phyloP scores from a whole-genome alignment of 768 basidiomycete species.

The Lentinula edodes region DNA sequence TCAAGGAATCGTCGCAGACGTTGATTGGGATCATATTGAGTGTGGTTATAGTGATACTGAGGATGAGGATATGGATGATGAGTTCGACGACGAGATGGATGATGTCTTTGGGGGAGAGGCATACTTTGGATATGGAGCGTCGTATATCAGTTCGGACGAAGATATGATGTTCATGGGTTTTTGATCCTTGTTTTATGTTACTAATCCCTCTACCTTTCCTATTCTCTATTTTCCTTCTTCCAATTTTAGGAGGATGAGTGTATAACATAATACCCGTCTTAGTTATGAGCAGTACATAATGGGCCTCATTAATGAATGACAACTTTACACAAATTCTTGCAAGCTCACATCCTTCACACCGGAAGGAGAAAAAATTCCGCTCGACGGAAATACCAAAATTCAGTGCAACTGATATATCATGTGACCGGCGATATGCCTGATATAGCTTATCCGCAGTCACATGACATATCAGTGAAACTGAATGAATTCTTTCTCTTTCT shows the following conservation, averaged over 20 bases:
- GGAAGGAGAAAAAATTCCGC: no score
- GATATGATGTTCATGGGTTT: slow-evolving; percentile 4
- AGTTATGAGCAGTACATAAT: no score
- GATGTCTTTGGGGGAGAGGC: neutral
- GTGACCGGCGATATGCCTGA: no score
- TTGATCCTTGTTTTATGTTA: neutral
- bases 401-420: no score
- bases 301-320: no score
- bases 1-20: slow-evolving; percentile 12
- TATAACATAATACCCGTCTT: no score
- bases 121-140: slow-evolving; percentile 2
- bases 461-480: no score
- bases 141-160: neutral
- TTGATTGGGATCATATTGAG: slow-evolving; percentile 7
- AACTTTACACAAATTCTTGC: no score
- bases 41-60: slow-evolving; percentile 1
- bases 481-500: no score
- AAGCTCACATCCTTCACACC: no score
- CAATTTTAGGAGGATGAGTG: neutral
- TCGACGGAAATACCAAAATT: no score
- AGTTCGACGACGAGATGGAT: neutral
- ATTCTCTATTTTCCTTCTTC: neutral
- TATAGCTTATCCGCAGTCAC: no score
- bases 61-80: slow-evolving; percentile 5
- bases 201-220: neutral